A percentile compares a stretch with the other conserved stretches of the same genome.
Evolutionary conservation across 345 rosid species (phyloP).

Genomic region (Dipteronia dyeriana): DNA sequence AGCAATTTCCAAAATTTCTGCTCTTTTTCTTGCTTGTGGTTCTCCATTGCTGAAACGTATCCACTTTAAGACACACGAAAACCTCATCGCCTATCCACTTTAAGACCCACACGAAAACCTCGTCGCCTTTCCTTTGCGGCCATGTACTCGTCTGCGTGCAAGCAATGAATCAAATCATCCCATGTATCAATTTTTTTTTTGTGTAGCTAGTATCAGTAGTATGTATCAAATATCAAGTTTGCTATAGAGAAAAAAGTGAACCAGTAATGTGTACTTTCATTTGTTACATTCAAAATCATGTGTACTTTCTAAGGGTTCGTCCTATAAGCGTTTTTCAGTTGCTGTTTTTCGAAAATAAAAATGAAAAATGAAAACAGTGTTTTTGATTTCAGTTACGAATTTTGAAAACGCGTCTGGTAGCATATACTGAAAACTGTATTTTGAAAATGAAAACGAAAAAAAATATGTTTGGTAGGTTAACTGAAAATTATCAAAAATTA

Average conservation of each 20-base stretch:
- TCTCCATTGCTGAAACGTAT: conserved; percentile 30
- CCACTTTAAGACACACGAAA: conserved; percentile 6
- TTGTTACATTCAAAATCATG: neutral
- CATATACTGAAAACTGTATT: too few species aligned
- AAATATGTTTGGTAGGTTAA: too few species aligned
- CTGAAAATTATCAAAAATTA: too few species aligned
- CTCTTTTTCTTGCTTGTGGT: conserved; percentile 30
- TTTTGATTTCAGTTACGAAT: too few species aligned
- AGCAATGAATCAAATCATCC: neutral
- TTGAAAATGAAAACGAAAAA: too few species aligned
- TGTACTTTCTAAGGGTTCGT: too few species aligned
- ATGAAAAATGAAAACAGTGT: too few species aligned
- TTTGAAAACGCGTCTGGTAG: too few species aligned
- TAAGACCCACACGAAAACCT: conserved; percentile 1
- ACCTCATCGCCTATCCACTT: neutral
- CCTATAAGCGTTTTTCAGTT: too few species aligned
- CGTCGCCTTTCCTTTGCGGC: neutral
- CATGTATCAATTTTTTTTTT: neutral
- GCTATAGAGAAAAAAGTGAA: neutral
- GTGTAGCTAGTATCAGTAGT: too few species aligned
- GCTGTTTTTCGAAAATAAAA: too few species aligned
- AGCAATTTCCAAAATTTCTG: neutral
- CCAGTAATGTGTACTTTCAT: neutral
- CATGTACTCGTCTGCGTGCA: neutral
- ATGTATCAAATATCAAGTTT: too few species aligned